A percentile compares a stretch with the other conserved stretches of the same genome.
Evolutionary conservation across 805 yeast genomes (phyloP).

Genomic region (Saturnispora silvae): DNA sequence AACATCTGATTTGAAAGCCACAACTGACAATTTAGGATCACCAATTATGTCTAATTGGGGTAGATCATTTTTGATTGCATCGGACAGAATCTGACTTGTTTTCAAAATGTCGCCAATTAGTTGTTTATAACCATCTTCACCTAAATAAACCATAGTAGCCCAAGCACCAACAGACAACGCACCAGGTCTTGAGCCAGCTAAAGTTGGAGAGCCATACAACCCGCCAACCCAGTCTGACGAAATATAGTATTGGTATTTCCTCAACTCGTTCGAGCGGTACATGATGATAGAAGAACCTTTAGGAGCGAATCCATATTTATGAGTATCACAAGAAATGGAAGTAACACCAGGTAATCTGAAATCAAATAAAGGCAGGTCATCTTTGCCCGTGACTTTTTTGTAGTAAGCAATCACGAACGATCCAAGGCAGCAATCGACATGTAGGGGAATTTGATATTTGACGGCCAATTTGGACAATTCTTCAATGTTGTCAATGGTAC

Average conservation of each 20-base stretch:
- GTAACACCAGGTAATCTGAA: conserved; percentile 89
- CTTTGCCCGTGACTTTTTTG: conserved; percentile 35
- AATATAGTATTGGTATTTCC: conserved; percentile 78
- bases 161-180: conserved; percentile 97
- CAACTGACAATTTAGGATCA: conserved; percentile 74
- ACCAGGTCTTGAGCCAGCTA: conserved; percentile 96
- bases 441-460: conserved; percentile 70
- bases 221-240: conserved; percentile 90
- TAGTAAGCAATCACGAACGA: conserved; percentile 75
- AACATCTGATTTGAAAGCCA: conserved; percentile 57
- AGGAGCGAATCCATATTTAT: conserved; percentile 97
- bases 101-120: conserved; percentile 57
- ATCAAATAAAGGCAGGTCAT: conserved; percentile 57
- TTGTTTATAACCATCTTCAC: conserved; percentile 69
- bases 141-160: conserved; percentile 81
- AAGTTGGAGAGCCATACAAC: conserved; percentile 88
- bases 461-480: conserved; percentile 55
- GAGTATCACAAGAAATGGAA: conserved; percentile 98
- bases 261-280: conserved; percentile 61
- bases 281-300: conserved; percentile 89
- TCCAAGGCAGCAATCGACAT: conserved; percentile 93
- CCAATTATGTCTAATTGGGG: conserved; percentile 66
- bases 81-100: conserved; percentile 50
- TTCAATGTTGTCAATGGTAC: conserved; percentile 83
- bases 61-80: conserved; percentile 33